Conservation (phyloP, 768 basidiomycete species). For the Mycena galericulata region DNA sequence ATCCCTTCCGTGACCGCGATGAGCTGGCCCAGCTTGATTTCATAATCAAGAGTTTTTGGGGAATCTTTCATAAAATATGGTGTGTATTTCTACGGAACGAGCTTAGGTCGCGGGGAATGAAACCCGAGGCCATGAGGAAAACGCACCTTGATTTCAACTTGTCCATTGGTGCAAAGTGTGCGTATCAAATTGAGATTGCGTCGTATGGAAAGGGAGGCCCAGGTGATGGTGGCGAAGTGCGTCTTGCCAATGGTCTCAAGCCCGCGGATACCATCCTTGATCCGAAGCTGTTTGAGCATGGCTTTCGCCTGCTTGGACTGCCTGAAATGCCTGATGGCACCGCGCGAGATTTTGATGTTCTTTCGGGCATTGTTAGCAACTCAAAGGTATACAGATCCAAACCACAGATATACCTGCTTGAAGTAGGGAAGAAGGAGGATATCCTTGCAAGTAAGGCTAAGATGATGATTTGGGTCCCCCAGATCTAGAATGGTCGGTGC, state of each 20-base stretch:
- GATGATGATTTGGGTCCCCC: slow-evolving; percentile 38
- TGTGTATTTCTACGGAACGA: slow-evolving; percentile 2
- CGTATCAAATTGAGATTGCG: not conserved
- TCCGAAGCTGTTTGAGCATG: not conserved
- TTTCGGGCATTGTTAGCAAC: not conserved
- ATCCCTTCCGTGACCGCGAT: not conserved
- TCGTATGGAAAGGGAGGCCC: slow-evolving; percentile 27
- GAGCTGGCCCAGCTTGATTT: slow-evolving; percentile 1
- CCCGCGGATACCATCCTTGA: slow-evolving; percentile 29
- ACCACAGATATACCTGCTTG: slow-evolving; percentile 24
- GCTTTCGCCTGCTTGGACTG: slow-evolving; percentile 9
- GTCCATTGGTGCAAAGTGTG: not conserved
- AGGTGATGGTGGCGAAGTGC: slow-evolving; percentile 32
- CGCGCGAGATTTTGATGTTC: not conserved
- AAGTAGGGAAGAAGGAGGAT: slow-evolving; percentile 36
- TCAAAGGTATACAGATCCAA: not conserved
- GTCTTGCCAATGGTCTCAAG: no score
- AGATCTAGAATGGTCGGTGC: not conserved
- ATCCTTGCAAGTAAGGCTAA: slow-evolving; percentile 41
- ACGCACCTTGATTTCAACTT: slow-evolving; percentile 8
- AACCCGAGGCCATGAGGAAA: no score
- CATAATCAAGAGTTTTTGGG: not conserved
- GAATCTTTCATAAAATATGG: not conserved
- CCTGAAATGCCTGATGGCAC: not conserved
- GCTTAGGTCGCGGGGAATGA: not conserved